A percentile compares a stretch with the other conserved stretches of the same genome.
Evolutionary conservation across 371 early-diverging fungal species (phyloP).

Genomic region (Mucor irregularis): DNA sequence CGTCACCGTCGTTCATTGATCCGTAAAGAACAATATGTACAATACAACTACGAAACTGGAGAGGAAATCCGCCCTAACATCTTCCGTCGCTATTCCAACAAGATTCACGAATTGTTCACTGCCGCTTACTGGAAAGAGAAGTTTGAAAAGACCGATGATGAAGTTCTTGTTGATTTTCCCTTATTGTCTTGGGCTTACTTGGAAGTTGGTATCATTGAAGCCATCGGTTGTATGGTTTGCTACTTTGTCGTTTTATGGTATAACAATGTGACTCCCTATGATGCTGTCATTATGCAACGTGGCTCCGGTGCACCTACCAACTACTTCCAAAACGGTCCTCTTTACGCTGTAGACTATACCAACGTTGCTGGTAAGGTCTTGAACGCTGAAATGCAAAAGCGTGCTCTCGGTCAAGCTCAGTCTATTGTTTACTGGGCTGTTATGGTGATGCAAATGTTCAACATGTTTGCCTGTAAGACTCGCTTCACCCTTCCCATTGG

Average conservation of each 20-base stretch:
- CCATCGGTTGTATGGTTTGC: conserved; percentile 69
- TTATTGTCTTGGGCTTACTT: conserved; percentile 86
- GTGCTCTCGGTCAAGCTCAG: conserved; percentile 68
- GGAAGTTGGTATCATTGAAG: conserved; percentile 81
- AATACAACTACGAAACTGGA: conserved; percentile 49
- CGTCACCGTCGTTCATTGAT: conserved; percentile 59
- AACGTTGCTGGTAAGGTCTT: conserved; percentile 39
- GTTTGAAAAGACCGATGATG: conserved; percentile 73
- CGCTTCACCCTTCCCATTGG: conserved; percentile 64
- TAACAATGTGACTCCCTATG: conserved; percentile 54
- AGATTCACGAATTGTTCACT: conserved; percentile 50
- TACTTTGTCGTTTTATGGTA: conserved; percentile 76
- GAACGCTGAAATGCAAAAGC: conserved; percentile 51
- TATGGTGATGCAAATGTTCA: conserved; percentile 88
- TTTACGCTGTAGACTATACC: conserved; percentile 44
- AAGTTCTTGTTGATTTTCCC: conserved; percentile 84
- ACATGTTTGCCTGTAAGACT: conserved; percentile 91
- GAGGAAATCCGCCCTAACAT: conserved; percentile 37
- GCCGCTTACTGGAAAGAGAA: conserved; percentile 62
- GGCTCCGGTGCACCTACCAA: conserved; percentile 33
- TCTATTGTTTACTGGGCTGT: conserved; percentile 79
- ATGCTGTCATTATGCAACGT: conserved; percentile 55
- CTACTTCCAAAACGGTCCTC: conserved; percentile 50
- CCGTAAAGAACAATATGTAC: conserved; percentile 45
- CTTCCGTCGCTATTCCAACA: conserved; percentile 27